Evolutionary conservation across 306 rosid genomes (phyloP), one percentile per base, ranked within the genome.

Genomic region (Trifolium fragiferum): DNA sequence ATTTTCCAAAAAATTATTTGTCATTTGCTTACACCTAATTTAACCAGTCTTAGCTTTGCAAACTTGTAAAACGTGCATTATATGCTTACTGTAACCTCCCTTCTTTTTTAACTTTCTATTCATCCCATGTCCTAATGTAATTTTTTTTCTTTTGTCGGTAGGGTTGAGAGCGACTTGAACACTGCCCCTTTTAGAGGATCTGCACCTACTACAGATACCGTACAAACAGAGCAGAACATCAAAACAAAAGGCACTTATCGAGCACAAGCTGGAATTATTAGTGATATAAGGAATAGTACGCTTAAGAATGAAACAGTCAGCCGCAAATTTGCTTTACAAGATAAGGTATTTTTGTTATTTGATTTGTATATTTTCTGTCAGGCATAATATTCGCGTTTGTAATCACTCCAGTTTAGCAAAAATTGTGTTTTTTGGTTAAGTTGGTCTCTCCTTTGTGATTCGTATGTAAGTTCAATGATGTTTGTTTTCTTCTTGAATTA

Each of bases 311-410:
- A 92, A 88, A 84, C 96, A 15, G 90, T 82, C 60, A 70, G 77
- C 84, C 81, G 87, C 79, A 94, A 87, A 81, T 94, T 94, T 86
- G 92, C 99, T 19, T 78, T 91, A 82, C 99, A 94, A 83, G 99
- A 94, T 74, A 94, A 94, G 97, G 99, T 94, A 87, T 57, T 72
- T 41, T 66, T 73, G 58, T 44, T 19, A 57, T 21, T 74, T 84
- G 57, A 51, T 69, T 35, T 79, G 12, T 44, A 3, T 77, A 37
- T 55, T 65, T 51, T 41, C 25, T 37, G 73, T 21, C n/a, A 18
- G 76, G 70, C 57, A 69, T 40, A 5, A 33, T 61, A 63, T 38
- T 76, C 43, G 41, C 49, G 6, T 30, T 21, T 40, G 67, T 49
- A 58, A 57, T 55, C 54, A 30, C 44, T 20, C 51, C 33, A 6